phyloP scores from a whole-genome alignment of 345 rosid genomes.

The Populus pruinosa region DNA sequence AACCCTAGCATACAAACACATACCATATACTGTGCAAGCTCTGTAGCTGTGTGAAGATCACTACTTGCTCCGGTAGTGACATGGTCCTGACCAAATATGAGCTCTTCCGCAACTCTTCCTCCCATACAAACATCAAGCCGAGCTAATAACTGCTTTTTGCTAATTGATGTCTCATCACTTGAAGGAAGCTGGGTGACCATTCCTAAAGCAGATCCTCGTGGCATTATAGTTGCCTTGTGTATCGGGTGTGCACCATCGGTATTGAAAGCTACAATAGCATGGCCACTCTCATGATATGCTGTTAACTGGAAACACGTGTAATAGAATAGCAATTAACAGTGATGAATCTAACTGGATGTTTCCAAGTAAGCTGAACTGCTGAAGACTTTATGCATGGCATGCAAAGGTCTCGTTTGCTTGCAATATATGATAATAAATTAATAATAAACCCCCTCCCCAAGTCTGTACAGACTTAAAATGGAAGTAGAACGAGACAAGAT shows the following conservation, averaged over 20 bases:
- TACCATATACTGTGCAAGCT: slow-evolving; percentile 97
- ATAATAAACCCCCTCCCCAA: not conserved
- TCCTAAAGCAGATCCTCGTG: slow-evolving; percentile 98
- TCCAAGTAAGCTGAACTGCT: not conserved
- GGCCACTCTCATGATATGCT: slow-evolving; percentile 99
- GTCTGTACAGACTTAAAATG: not conserved
- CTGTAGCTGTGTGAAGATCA: slow-evolving; percentile 88
- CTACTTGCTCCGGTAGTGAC: slow-evolving; percentile 97
- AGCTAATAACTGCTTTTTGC: slow-evolving; percentile 93
- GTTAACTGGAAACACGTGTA: slow-evolving; percentile 56
- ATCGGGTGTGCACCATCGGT: slow-evolving; percentile 92
- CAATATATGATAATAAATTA: not conserved
- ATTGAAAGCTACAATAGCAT: slow-evolving; percentile 90
- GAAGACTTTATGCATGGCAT: not conserved
- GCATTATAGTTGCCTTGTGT: slow-evolving; percentile 98
- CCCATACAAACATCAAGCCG: slow-evolving; percentile 99
- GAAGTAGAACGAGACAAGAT: not conserved
- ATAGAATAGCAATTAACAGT: slow-evolving; percentile 8
- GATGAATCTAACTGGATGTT: not conserved
- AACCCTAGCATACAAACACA: not conserved
- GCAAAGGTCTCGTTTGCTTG: not conserved
- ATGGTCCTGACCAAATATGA: slow-evolving; percentile 82
- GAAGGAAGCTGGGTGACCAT: slow-evolving; percentile 99
- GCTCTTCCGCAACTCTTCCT: slow-evolving; percentile 99
- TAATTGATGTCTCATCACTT: slow-evolving; percentile 85